Conservation (phyloP, 2,329 filamentous ascomycete genomes). For the Cadophora luteo-olivacea region DNA sequence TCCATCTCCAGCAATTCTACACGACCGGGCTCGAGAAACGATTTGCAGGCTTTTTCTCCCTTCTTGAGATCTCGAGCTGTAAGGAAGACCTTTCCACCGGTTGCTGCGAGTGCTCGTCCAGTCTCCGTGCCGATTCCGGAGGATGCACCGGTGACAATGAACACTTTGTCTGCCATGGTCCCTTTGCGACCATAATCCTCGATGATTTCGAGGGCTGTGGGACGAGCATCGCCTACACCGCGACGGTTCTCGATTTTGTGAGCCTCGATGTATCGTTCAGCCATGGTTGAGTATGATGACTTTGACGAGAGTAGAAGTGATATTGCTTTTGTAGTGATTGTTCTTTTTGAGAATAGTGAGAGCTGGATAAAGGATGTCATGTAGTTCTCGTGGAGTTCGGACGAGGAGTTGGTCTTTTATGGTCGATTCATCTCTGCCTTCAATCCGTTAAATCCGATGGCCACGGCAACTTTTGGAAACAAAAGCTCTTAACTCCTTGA, state of each 20-base stretch:
- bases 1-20: conserved; percentile 47
- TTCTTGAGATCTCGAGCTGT: conserved; percentile 47
- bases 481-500: neutral
- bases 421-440: neutral
- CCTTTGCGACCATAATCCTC: conserved; percentile 32
- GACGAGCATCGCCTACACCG: conserved; percentile 45
- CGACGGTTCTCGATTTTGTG: conserved; percentile 24
- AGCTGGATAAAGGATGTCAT: neutral
- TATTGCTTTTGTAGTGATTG: neutral
- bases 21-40: conserved; percentile 48
- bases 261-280: conserved; percentile 24
- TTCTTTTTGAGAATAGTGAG: neutral
- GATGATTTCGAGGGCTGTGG: conserved; percentile 46
- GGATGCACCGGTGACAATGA: conserved; percentile 48
- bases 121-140: conserved; percentile 49
- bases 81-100: conserved; percentile 47
- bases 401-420: neutral
- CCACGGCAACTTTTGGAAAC: neutral
- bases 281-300: neutral
- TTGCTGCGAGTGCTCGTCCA: conserved; percentile 45
- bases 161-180: conserved; percentile 49
- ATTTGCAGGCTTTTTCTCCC: conserved; percentile 41
- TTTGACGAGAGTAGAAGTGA: neutral
- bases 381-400: neutral
- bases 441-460: neutral